Percentiles rank a stretch among this genome's conserved stretches.
These are phyloP conservation scores for Cordyceps fumosorosea DNA, from an alignment of 2,329 filamentous ascomycete species.

Conservation along the genomic window DNA sequence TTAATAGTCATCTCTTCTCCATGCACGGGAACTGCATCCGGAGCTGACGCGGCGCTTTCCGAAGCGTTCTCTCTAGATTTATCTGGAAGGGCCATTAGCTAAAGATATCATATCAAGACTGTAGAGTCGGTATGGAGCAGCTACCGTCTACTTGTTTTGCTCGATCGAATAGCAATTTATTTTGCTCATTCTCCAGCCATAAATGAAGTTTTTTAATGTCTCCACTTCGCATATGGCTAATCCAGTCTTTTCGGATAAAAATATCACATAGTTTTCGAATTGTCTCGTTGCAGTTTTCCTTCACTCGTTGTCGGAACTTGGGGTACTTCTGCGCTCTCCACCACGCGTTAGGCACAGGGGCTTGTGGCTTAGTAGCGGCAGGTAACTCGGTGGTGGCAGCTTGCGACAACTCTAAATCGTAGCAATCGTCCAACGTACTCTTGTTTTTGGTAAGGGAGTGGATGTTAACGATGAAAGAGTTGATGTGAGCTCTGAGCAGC, in stretches of 20 bases:
- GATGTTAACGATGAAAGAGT: neutral
- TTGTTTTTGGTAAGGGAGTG: neutral
- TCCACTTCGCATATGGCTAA: neutral
- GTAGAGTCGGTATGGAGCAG: neutral
- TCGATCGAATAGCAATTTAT: neutral
- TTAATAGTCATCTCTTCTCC: neutral
- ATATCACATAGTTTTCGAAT: neutral
- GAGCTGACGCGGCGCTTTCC: neutral
- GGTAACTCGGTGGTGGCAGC: neutral
- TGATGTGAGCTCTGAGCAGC: neutral
- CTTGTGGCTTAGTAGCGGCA: neutral
- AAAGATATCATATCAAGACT: neutral
- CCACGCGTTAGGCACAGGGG: neutral
- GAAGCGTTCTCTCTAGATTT: neutral
- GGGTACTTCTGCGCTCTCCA: neutral
- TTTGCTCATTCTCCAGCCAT: neutral
- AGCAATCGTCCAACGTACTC: neutral
- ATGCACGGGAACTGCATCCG: neutral
- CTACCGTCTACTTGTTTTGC: neutral
- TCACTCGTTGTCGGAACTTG: neutral
- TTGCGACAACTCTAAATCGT: neutral
- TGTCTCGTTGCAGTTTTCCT: neutral
- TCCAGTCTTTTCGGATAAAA: neutral
- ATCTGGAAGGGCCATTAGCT: neutral
- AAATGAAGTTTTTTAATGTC: neutral